Conservation (phyloP, 495 filamentous ascomycete genomes). For the Tuber borchii region DNA sequence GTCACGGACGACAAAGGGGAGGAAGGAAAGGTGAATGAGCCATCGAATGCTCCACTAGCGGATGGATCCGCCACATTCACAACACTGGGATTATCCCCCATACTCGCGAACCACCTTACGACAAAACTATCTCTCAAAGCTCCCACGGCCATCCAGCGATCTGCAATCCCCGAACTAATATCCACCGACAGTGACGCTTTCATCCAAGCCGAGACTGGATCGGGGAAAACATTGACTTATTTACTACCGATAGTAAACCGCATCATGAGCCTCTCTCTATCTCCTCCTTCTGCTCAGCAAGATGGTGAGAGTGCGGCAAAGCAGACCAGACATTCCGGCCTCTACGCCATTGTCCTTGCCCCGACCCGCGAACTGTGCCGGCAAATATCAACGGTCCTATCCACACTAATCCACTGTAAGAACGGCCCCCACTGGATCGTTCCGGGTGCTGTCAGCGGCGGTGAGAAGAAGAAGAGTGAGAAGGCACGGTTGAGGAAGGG, state of each 20-base stretch:
- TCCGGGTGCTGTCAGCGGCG: slow-evolving; percentile 83
- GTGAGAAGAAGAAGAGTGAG: slow-evolving; percentile 95
- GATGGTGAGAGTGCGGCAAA: slow-evolving; percentile 47
- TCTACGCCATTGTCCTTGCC: slow-evolving; percentile 86
- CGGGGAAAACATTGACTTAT: slow-evolving; percentile 93
- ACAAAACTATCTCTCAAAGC: slow-evolving; percentile 81
- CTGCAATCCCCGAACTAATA: slow-evolving; percentile 68
- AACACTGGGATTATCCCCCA: slow-evolving; percentile 67
- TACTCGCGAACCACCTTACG: slow-evolving; percentile 72
- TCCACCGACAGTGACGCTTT: slow-evolving; percentile 86
- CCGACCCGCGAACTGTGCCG: slow-evolving; percentile 90
- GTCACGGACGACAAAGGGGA: slow-evolving; percentile 42
- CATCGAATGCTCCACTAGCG: slow-evolving; percentile 93
- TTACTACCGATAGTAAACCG: slow-evolving; percentile 83
- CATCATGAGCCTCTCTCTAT: slow-evolving; percentile 66
- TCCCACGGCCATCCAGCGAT: slow-evolving; percentile 90
- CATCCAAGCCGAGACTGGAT: slow-evolving; percentile 93
- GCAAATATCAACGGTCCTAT: slow-evolving; percentile 79
- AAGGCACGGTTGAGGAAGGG: slow-evolving; percentile 89
- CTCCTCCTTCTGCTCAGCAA: background rate
- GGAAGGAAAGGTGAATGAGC: slow-evolving; percentile 54
- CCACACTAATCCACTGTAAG: slow-evolving; percentile 71
- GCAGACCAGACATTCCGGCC: slow-evolving; percentile 67
- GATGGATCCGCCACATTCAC: slow-evolving; percentile 78
- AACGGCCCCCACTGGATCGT: slow-evolving; percentile 70